These are phyloP conservation scores for Hanseniaspora taiwanica DNA, from an alignment of 805 yeast genomes.

Conservation along the genomic window DNA sequence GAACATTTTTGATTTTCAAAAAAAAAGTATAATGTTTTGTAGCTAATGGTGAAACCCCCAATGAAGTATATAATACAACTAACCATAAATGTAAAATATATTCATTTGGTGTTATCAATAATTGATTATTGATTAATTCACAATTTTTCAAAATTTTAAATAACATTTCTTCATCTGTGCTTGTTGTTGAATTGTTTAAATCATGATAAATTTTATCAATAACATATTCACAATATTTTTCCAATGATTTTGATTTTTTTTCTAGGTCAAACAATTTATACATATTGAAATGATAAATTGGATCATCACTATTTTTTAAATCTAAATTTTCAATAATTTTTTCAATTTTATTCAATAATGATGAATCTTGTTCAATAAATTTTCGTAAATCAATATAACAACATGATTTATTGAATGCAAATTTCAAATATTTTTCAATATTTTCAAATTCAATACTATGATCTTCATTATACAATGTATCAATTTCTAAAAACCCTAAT, in stretches of 20 bases:
- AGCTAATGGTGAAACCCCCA: constrained; percentile 45
- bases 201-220: neutral
- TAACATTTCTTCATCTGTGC: too few species aligned
- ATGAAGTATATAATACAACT: constrained; percentile 41
- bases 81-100: constrained; percentile 63
- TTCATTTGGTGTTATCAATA: constrained; percentile 34
- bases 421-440: constrained; percentile 1
- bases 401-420: constrained; percentile 1
- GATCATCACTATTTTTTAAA: neutral
- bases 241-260: neutral
- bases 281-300: neutral
- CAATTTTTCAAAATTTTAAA: too few species aligned
- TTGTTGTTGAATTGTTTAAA: neutral
- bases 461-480: constrained; percentile 1
- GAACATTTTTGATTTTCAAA: constrained; percentile 60
- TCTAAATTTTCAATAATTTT: neutral
- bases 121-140: too few species aligned
- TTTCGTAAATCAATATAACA: constrained; percentile 2
- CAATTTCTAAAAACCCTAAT: neutral
- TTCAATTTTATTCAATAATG: neutral
- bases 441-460: neutral
- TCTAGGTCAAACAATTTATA: constrained; percentile 1
- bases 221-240: constrained; percentile 2
- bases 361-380: constrained; percentile 1
- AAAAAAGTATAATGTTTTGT: constrained; percentile 31